Evolutionary conservation across 495 filamentous ascomycete genomes (phyloP), one percentile per base, ranked within the genome.

Genomic region (Xylaria curta): DNA sequence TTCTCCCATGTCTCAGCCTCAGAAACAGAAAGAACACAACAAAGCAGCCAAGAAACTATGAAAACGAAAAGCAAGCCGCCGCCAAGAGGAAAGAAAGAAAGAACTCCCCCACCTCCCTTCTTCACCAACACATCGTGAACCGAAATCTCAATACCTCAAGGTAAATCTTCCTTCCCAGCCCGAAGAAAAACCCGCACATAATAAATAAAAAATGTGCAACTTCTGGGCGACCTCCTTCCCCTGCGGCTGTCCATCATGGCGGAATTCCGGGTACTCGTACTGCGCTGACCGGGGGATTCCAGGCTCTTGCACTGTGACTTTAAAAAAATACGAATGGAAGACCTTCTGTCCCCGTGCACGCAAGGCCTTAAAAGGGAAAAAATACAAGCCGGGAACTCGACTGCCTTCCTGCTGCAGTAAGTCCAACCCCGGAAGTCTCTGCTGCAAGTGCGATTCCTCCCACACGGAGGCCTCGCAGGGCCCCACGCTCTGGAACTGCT

Each of bases 381-480:
- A 3, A 0, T 53, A 24, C 10, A 53, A 31, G 0, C 4, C 63
- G 0, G 28, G 8, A 6, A n/a, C 10, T 0, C 63, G 63, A 17
- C 46, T 66, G 4, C 44, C 63, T 0, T 0, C 44, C 3, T 66
- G 63, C 63, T 66, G 46, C 63, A 17, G 42, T 4, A 13, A 21
- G 4, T 44, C 51, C 1, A 15, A n/a, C 63, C 5, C 42, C 0
- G 24, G 8, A 17, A 1, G 26, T n/a, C 31, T 66, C 8, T 66
- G 63, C 4, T 10, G 31, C 31, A 66, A 33, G 19, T 66, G 63
- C 63, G 63, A 66, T 19, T 51, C 63, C 24, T 19, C 24, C 13
- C 44, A 28, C 19, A 49, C 44, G 3, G 46, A 66, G 0, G 7
- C 63, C 26, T 31, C 63, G 8, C 15, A 40, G 42, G 63, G 24